Conservation (phyloP, 805 yeast genomes). For the Myxozyma kluyveri region DNA sequence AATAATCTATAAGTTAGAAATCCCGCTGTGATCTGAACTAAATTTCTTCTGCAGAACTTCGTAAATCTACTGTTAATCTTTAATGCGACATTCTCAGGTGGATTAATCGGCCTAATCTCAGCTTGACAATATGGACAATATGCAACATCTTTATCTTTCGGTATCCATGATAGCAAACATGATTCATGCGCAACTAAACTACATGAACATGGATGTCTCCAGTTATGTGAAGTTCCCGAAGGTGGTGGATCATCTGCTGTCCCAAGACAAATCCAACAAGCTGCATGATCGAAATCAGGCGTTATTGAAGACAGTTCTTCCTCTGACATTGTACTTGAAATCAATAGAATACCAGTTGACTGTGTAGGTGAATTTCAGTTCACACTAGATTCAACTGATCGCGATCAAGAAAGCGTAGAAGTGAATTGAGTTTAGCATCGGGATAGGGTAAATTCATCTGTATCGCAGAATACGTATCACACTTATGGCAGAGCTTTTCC, state of each 20-base stretch:
- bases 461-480: too few species aligned
- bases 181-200: slow-evolving; percentile 47
- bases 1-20: too few species aligned
- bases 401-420: too few species aligned
- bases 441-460: too few species aligned
- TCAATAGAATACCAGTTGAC: too few species aligned
- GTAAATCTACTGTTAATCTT: neutral
- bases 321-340: too few species aligned
- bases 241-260: slow-evolving; percentile 39
- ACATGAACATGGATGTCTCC: slow-evolving; percentile 49
- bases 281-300: too few species aligned
- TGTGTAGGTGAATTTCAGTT: too few species aligned
- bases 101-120: slow-evolving; percentile 1
- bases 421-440: too few species aligned
- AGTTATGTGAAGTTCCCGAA: slow-evolving; percentile 38
- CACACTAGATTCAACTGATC: too few species aligned
- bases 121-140: slow-evolving; percentile 26
- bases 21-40: neutral
- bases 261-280: slow-evolving; percentile 41
- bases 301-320: too few species aligned
- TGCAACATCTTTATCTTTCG: slow-evolving; percentile 9
- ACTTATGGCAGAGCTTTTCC: too few species aligned
- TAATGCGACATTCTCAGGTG: neutral
- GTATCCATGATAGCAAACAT: slow-evolving; percentile 46
- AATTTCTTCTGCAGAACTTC: neutral